Percentiles rank a stretch among this genome's conserved stretches.
Evolutionary conservation across 2,329 filamentous ascomycete genomes (phyloP).

Genomic region (Phyllosticta citribraziliensis): DNA sequence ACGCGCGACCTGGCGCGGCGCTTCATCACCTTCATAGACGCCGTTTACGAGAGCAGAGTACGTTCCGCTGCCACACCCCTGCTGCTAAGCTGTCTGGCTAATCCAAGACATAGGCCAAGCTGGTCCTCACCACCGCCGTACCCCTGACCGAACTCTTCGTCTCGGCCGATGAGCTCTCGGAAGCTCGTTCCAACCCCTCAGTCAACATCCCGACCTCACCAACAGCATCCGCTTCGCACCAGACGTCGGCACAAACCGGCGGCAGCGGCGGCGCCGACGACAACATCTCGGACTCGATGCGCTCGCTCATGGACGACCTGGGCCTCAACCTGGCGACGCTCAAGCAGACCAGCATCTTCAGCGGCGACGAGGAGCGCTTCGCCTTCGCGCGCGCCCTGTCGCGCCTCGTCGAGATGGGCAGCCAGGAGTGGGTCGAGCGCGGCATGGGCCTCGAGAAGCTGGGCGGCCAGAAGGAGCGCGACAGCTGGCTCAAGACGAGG

Average conservation of each 20-base stretch:
- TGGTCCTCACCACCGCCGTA: conserved; percentile 83
- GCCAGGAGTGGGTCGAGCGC: conserved; percentile 86
- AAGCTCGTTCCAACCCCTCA: conserved; percentile 32
- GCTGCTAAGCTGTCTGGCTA: background rate
- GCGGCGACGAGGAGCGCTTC: conserved; percentile 91
- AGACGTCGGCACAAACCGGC: background rate
- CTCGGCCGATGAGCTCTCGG: conserved; percentile 26
- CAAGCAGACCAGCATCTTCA: conserved; percentile 79
- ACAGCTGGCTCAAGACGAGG: conserved; percentile 55
- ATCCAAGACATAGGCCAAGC: conserved; percentile 60
- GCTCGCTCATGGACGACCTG: conserved; percentile 76
- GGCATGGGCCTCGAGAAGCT: conserved; percentile 54
- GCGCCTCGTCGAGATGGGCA: conserved; percentile 84
- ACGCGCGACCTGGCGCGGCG: conserved; percentile 79
- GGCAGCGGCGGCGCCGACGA: conserved; percentile 32
- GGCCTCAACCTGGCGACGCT: conserved; percentile 76
- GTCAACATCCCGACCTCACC: background rate
- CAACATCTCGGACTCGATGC: conserved; percentile 59
- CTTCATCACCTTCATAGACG: conserved; percentile 97
- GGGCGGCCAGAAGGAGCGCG: conserved; percentile 56
- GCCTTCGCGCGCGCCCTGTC: conserved; percentile 86
- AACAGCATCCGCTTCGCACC: conserved; percentile 16
- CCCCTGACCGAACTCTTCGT: conserved; percentile 49
- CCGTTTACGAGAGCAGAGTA: conserved; percentile 70
- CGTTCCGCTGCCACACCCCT: conserved; percentile 13